These are phyloP conservation scores for Podila horticola DNA, from an alignment of 192 early-diverging fungal species.

Conservation along the genomic window DNA sequence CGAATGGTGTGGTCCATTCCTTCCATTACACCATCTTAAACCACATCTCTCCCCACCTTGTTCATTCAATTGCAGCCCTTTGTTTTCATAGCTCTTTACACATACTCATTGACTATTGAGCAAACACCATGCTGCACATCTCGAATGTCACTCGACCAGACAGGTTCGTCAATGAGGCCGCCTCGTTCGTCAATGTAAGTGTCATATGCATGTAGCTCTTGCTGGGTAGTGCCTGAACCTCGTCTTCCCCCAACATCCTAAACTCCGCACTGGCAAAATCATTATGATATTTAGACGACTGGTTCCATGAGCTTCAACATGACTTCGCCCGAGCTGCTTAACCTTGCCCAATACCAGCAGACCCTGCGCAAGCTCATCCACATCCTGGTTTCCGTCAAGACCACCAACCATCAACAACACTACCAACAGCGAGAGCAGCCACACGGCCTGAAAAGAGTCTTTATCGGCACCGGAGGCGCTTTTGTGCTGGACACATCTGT, in stretches of 20 bases:
- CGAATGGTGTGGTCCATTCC: too few species aligned
- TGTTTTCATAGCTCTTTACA: not conserved
- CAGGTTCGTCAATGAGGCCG: slow-evolving; percentile 29
- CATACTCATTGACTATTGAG: not conserved
- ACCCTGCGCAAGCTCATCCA: slow-evolving; percentile 23
- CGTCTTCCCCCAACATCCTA: not conserved
- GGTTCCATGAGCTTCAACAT: slow-evolving; percentile 34
- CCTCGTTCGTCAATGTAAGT: slow-evolving; percentile 46
- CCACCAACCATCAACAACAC: not conserved
- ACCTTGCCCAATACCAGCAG: slow-evolving; percentile 25
- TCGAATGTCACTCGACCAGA: slow-evolving; percentile 20
- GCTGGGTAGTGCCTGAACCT: not conserved
- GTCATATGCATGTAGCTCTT: not conserved
- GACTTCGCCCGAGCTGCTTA: slow-evolving; percentile 27
- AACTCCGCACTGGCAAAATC: not conserved
- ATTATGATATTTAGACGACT: slow-evolving; percentile 9
- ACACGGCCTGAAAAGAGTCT: not conserved
- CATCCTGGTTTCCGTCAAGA: not conserved
- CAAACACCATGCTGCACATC: slow-evolving; percentile 32
- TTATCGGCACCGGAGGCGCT: slow-evolving; percentile 10
- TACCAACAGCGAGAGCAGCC: not conserved
- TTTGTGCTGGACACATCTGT: slow-evolving; percentile 22
- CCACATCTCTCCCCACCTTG: too few species aligned
- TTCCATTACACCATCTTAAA: too few species aligned
- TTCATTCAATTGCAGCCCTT: not conserved